Base-by-base conservation (phyloP, 352 stramenopile genomes). In the Pythium utonaiense region DNA sequence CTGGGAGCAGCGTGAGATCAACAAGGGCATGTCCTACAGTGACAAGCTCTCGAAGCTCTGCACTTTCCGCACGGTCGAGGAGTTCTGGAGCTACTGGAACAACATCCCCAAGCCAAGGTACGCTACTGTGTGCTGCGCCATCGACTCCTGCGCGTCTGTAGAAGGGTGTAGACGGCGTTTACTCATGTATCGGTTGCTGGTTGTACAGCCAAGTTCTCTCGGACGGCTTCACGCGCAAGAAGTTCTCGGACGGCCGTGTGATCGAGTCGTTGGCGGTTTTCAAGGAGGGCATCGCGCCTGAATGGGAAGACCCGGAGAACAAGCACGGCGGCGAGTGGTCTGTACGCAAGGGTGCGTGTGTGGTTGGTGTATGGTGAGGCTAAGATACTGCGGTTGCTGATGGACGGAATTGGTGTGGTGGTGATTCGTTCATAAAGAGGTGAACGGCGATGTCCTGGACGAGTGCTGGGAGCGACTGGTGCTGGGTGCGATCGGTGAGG, bases 241-340 rank as follows among this genome's bases (percentile, higher is more conserved):
- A 95, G 69, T 89, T 98, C 42, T 75, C 80, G n/a, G 81, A 95
- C 57, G 54, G 54, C 38, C 91, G 93, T 50, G 88, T 88, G 30
- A 85, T 99, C 55, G 93, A 98, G 71, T 95, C 95, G 57, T 98
- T 98, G 59, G 91, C 84, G 19, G 76, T 97, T 30, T 97, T 97
- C 73, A 95, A 94, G 59, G 84, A 94, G 17, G 89, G 89, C 41
- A 95, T 97, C 62, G 70, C 77, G 25, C 90, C 90, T 22, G 79
- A 96, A 66, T 97, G 89, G 89, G 89, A 97, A 64, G 89, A 96
- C 66, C 78, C 78, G 4, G 79, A 88, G 61, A 97, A 97, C 74
- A 91, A 89, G 56, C 78, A 82, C 19, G 90, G 90, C 30, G 89
- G 82, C 64, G 88, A 97, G 59, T 95, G 86, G 86, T 90, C 80